A percentile compares a stretch with the other conserved stretches of the same genome.
Conservation (phyloP, 1,284 basidiomycete genomes). For the Puccinia horiana region DNA sequence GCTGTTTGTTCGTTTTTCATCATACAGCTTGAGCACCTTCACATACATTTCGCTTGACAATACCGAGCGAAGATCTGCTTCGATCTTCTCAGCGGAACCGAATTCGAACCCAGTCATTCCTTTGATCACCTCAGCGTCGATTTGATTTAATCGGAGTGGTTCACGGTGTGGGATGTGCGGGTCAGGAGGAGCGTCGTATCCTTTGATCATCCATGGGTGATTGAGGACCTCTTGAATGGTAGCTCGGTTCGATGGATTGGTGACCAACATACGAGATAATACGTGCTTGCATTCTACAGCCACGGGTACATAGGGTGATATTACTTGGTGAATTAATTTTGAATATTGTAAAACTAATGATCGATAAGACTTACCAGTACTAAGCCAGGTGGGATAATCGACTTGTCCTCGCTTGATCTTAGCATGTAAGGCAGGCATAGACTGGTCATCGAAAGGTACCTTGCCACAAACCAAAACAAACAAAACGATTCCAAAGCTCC, state of each 20-base stretch:
- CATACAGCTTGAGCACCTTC: constrained; percentile 74
- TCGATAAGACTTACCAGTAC: constrained; percentile 68
- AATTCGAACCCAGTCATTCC: constrained; percentile 98
- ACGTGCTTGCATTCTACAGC: constrained; percentile 87
- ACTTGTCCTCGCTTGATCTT: constrained; percentile 98
- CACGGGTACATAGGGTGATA: background rate
- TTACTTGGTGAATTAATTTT: background rate
- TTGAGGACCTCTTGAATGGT: constrained; percentile 80
- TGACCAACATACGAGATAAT: constrained; percentile 92
- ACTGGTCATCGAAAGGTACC: constrained; percentile 98
- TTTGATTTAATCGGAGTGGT: constrained; percentile 79
- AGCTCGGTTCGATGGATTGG: constrained; percentile 81
- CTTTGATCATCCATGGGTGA: constrained; percentile 94
- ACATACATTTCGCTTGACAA: constrained; percentile 78
- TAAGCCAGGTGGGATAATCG: constrained; percentile 96
- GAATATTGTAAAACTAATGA: background rate
- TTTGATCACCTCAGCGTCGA: constrained; percentile 80
- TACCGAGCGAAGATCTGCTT: constrained; percentile 71
- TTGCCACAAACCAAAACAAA: constrained; percentile 98
- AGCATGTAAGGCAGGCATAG: constrained; percentile 96
- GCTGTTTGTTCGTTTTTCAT: constrained; percentile 67
- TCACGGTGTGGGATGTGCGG: constrained; percentile 83
- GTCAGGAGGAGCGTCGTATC: constrained; percentile 76
- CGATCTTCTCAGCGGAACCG: constrained; percentile 81
- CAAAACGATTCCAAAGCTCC: constrained; percentile 97